Base-by-base conservation (phyloP, 179 eudicot species). In the Heliamphora pulchella region DNA sequence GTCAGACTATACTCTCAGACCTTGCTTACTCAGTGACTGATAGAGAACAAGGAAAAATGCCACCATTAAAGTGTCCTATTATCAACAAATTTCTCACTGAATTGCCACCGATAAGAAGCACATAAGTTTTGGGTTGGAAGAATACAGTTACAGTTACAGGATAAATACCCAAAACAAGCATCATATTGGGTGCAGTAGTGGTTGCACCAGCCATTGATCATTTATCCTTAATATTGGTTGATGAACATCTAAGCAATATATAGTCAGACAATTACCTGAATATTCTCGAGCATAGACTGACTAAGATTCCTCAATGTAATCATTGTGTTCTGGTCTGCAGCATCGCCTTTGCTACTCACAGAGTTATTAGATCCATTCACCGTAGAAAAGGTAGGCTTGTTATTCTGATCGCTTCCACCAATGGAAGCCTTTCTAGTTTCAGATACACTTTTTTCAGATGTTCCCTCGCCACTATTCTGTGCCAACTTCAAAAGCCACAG, bases 271-370 rank as follows among this genome's bases (percentile, higher is more conserved):
- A 31, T 71, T 94, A 96, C 99, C 99, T 96, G 94, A 85, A 96
- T 91, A 83, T 96, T 94, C 65, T 96, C 97, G 47, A 92, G 83
- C 97, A 96, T 94, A 54, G 97, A 90, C 76, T 91, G 96, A 58
- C 97, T 94, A 75, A 96, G 91, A 80, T 87, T 86, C 89, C 87
- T 88, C 88, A 96, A 83, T 46, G 93, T 84, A 81, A 85, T 85
- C 83, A 87, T 81, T 79, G 88, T 54, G 66, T 91, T 88, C 88
- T 89, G 95, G 84, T 93, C 96, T 44, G 79, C 81, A 48, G 84
- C 83, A 75, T 93, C 92, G 17, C 87, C 90, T 74, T 88, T 91
- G 64, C 88, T 76, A 66, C 68, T 84, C 20, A 78, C 78, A 65
- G 82, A 78, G 66, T 61, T 15, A 48, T 20, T 85, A 47, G 77